Conservation (phyloP, 2,329 filamentous ascomycete species). For the Microdochium bolleyi region DNA sequence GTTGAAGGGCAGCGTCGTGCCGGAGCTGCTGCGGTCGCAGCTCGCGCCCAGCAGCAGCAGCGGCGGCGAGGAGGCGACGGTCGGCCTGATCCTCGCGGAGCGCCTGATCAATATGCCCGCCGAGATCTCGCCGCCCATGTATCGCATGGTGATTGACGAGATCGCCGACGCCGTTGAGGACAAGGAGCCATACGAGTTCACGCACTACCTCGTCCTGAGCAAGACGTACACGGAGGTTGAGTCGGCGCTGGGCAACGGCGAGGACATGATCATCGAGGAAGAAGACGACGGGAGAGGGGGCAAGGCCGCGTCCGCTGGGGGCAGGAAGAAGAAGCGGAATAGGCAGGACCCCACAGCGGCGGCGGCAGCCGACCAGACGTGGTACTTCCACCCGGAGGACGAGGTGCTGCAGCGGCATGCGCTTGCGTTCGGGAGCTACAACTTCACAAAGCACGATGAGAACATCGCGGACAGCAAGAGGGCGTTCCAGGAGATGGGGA, state of each 20-base stretch:
- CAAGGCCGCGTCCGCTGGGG: constrained; percentile 34
- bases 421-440: constrained; percentile 59
- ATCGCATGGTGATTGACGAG: constrained; percentile 89
- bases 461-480: constrained; percentile 83
- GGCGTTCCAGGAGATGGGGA: constrained; percentile 87
- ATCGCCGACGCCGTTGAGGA: constrained; percentile 82
- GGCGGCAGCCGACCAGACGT: constrained; percentile 46
- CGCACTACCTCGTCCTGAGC: constrained; percentile 85
- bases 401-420: constrained; percentile 78
- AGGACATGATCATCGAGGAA: constrained; percentile 40
- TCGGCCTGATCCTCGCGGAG: constrained; percentile 86
- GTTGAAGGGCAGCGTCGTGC: constrained; percentile 39
- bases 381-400: constrained; percentile 95
- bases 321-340: constrained; percentile 57
- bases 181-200: constrained; percentile 85
- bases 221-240: constrained; percentile 89
- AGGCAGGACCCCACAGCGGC: constrained; percentile 37
- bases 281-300: constrained; percentile 57
- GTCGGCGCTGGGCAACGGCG: constrained; percentile 48
- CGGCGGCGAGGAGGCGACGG: constrained; percentile 36
- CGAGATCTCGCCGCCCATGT: constrained; percentile 88
- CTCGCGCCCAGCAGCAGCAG: not conserved
- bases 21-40: constrained; percentile 43
- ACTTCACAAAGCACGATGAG: constrained; percentile 76
- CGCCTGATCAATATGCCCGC: constrained; percentile 95